Evolutionary conservation across 805 yeast genomes (phyloP).

Genomic region (Kodamaea fukazawae): DNA sequence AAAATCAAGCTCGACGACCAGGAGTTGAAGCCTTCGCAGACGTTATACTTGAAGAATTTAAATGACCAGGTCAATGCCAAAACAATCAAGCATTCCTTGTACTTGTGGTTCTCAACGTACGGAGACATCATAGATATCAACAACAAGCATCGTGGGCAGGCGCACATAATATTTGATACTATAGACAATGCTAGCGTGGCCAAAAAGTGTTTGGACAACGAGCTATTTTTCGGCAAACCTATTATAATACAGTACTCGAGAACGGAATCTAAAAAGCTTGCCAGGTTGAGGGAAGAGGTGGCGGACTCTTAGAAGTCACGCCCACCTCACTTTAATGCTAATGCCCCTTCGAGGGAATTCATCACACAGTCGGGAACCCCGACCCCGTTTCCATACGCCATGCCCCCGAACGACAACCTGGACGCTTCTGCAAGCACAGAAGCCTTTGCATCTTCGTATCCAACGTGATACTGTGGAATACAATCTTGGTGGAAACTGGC

Average conservation of each 20-base stretch:
- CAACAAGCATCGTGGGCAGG: constrained; percentile 59
- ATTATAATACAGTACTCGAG: constrained; percentile 42
- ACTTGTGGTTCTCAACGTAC: constrained; percentile 56
- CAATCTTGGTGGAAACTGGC: constrained; percentile 44
- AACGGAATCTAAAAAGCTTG: constrained; percentile 25
- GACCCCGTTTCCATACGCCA: constrained; percentile 70
- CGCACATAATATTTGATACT: constrained; percentile 55
- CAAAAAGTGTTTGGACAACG: constrained; percentile 43
- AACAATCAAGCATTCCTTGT: constrained; percentile 51
- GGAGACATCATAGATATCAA: constrained; percentile 62
- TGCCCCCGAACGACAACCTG: constrained; percentile 66
- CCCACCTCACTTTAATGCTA: not conserved
- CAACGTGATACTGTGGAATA: constrained; percentile 78
- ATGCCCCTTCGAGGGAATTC: constrained; percentile 60
- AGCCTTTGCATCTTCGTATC: constrained; percentile 50
- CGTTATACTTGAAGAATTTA: constrained; percentile 58
- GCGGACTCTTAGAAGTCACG: not conserved
- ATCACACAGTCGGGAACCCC: constrained; percentile 88
- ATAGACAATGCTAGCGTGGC: constrained; percentile 53
- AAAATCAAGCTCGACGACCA: constrained; percentile 11
- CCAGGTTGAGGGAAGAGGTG: constrained; percentile 3
- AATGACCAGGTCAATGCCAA: constrained; percentile 51
- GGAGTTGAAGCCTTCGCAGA: constrained; percentile 32
- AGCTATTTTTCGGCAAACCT: constrained; percentile 51
- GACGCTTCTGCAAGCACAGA: constrained; percentile 31